Percentiles rank a stretch among this genome's conserved stretches.
Evolutionary conservation across 306 rosid species (phyloP).

Genomic region (Herpetospermum pedunculosum): DNA sequence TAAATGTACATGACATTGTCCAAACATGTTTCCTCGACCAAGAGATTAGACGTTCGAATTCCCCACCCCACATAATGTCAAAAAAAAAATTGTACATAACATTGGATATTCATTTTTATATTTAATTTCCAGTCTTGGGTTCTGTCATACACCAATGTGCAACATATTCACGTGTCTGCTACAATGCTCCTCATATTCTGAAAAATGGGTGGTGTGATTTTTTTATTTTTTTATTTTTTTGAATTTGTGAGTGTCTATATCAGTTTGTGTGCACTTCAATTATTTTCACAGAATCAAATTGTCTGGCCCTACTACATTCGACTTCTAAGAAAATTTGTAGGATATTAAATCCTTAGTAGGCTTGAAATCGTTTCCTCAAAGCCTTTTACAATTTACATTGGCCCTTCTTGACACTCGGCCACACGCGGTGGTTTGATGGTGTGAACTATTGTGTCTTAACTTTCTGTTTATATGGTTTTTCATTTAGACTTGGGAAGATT

Average conservation of each 20-base stretch:
- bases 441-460: not conserved
- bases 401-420: not conserved
- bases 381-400: not conserved
- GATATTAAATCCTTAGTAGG: not conserved
- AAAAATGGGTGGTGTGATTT: not conserved
- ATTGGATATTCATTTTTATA: not conserved
- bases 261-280: not conserved
- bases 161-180: not conserved
- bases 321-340: not conserved
- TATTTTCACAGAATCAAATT: no score
- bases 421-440: not conserved
- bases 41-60: no score
- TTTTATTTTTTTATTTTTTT: no score
- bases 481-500: not conserved
- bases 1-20: no score
- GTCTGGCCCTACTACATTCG: not conserved
- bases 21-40: no score
- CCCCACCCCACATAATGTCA: no score
- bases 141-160: not conserved
- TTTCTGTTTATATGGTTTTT: not conserved
- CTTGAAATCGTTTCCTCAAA: not conserved
- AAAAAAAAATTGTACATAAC: no score
- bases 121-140: not conserved
- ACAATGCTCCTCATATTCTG: not conserved
- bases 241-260: not conserved